Evolutionary conservation across 768 basidiomycete genomes (phyloP).

Genomic region (Crepidotus variabilis): DNA sequence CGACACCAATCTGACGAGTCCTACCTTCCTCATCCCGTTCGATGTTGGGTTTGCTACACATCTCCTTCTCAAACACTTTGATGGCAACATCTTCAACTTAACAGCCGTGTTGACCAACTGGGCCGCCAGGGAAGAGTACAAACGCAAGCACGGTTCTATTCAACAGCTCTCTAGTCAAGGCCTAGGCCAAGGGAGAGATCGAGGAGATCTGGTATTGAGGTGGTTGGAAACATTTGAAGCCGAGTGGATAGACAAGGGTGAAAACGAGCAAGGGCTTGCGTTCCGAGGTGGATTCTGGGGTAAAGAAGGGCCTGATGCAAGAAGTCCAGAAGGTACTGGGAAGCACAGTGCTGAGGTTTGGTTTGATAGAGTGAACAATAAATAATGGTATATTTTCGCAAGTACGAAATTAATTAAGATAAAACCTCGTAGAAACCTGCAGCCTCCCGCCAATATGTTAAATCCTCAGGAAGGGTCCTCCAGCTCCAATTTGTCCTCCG

Average conservation of each 20-base stretch:
- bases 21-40: slow-evolving; percentile 32
- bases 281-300: slow-evolving; percentile 40
- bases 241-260: slow-evolving; percentile 32
- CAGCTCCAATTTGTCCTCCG: no score
- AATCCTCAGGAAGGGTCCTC: no score
- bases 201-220: slow-evolving; percentile 29
- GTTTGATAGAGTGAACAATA: slow-evolving; percentile 19
- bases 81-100: slow-evolving; percentile 35
- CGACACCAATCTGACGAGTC: slow-evolving; percentile 19
- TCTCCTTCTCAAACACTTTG: slow-evolving; percentile 32
- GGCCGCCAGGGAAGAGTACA: slow-evolving; percentile 23
- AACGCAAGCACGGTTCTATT: slow-evolving; percentile 6
- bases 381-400: background rate
- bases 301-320: slow-evolving; percentile 29
- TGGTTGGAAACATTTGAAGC: slow-evolving; percentile 32
- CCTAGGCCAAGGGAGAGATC: background rate
- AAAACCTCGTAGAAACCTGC: background rate
- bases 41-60: slow-evolving; percentile 32
- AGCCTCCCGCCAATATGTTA: background rate
- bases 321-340: slow-evolving; percentile 24
- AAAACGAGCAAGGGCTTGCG: slow-evolving; percentile 29
- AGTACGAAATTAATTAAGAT: background rate
- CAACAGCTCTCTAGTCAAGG: background rate
- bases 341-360: slow-evolving; percentile 37
- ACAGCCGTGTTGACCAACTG: slow-evolving; percentile 33